phyloP scores from a whole-genome alignment of 345 rosid species.

The Eucalyptus leucophloia region DNA sequence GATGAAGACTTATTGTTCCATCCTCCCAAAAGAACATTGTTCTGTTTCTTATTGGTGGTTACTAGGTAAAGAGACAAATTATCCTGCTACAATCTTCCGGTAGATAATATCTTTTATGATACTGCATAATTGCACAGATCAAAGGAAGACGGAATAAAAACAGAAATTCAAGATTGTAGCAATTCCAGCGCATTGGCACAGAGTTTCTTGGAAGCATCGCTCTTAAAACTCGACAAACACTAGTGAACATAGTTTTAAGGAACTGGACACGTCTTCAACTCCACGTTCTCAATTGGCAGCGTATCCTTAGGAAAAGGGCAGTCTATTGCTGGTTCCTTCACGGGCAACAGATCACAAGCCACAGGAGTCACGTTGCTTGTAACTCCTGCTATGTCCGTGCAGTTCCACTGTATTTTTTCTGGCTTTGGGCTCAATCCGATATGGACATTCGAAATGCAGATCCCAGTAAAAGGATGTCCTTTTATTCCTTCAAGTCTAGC shows the following conservation, averaged over 20 bases:
- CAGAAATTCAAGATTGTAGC: background rate
- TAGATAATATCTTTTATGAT: background rate
- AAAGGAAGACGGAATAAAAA: background rate
- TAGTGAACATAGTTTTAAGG: background rate
- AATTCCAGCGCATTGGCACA: background rate
- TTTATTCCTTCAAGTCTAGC: conserved; percentile 42
- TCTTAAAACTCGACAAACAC: background rate
- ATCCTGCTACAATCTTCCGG: background rate
- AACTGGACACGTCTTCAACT: conserved; percentile 25
- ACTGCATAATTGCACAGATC: background rate
- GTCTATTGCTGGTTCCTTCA: conserved; percentile 6
- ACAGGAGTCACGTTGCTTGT: conserved; percentile 43
- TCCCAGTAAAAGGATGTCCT: conserved; percentile 27
- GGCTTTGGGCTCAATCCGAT: conserved; percentile 26
- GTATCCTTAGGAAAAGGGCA: conserved; percentile 46
- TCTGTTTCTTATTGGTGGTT: background rate
- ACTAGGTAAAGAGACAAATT: background rate
- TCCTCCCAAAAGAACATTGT: background rate
- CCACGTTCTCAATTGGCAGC: conserved; percentile 52
- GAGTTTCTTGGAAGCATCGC: background rate
- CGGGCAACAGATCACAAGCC: conserved; percentile 39
- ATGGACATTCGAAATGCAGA: conserved; percentile 63
- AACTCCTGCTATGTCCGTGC: conserved; percentile 40
- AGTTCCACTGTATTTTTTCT: conserved; percentile 50
- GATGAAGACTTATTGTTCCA: background rate